Conservation (phyloP, 2,329 filamentous ascomycete species). For the Arthrobotrys megalospora region DNA sequence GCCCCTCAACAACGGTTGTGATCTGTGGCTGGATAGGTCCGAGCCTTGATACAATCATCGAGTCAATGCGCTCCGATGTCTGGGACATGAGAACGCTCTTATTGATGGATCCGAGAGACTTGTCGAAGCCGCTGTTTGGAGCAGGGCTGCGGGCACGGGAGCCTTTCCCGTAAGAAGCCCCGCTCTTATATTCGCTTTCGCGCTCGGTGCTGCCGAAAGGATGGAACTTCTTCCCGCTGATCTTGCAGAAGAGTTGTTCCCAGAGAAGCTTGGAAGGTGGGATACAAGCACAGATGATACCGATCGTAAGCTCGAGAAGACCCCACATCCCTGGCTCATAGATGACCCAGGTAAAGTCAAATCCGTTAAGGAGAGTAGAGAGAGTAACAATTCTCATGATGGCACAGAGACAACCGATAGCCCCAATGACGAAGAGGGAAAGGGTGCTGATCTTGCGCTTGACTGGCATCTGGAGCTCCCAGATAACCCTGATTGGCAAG, state of each 20-base stretch:
- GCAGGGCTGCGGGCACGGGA: slow-evolving; percentile 47
- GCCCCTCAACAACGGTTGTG: slow-evolving; percentile 39
- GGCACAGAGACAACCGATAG: slow-evolving; percentile 53
- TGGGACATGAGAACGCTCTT: slow-evolving; percentile 59
- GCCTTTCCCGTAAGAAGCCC: slow-evolving; percentile 38
- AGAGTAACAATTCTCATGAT: slow-evolving; percentile 56
- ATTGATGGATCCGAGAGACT: slow-evolving; percentile 43
- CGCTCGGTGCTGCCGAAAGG: slow-evolving; percentile 49
- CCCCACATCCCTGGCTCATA: slow-evolving; percentile 60
- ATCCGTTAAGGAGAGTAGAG: slow-evolving; percentile 49
- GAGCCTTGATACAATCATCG: slow-evolving; percentile 19
- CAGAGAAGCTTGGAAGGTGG: slow-evolving; percentile 57
- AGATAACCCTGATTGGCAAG: slow-evolving; percentile 56
- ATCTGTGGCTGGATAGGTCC: slow-evolving; percentile 49
- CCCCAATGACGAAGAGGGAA: slow-evolving; percentile 55
- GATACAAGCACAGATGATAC: slow-evolving; percentile 60
- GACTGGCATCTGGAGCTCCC: slow-evolving; percentile 59
- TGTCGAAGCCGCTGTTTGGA: slow-evolving; percentile 18
- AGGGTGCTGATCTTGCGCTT: slow-evolving; percentile 56
- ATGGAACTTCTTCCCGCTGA: slow-evolving; percentile 37
- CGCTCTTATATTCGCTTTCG: slow-evolving; percentile 50
- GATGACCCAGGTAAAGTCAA: slow-evolving; percentile 58
- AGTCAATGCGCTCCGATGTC: slow-evolving; percentile 56
- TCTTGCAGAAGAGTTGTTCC: slow-evolving; percentile 39
- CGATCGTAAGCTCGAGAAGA: slow-evolving; percentile 52